These are phyloP conservation scores for Microbotryum violaceum DNA, from an alignment of 1,284 basidiomycete genomes.

Conservation along the genomic window DNA sequence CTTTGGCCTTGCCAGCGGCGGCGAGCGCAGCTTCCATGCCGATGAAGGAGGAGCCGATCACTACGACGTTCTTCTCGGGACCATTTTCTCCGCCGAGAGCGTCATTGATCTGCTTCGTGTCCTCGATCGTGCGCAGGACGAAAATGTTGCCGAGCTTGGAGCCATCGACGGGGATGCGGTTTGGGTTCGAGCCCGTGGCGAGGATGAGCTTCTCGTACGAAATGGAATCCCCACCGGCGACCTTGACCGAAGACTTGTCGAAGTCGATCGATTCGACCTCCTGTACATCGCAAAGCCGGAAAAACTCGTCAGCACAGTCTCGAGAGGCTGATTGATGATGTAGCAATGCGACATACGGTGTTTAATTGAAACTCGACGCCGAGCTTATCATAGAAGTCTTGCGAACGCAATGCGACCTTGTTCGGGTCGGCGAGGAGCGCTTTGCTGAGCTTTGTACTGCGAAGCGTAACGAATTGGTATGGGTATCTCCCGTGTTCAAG, in stretches of 20 bases:
- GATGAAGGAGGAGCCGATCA: slow-evolving; percentile 88
- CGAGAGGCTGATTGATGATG: neutral
- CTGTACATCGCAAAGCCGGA: slow-evolving; percentile 37
- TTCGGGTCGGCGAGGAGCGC: slow-evolving; percentile 66
- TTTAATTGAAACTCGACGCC: slow-evolving; percentile 65
- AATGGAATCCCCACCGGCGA: slow-evolving; percentile 38
- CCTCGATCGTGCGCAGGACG: slow-evolving; percentile 63
- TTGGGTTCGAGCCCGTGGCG: slow-evolving; percentile 43
- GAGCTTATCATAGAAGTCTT: slow-evolving; percentile 72
- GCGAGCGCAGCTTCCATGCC: slow-evolving; percentile 83
- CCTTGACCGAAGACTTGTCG: slow-evolving; percentile 47
- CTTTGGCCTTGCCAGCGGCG: slow-evolving; percentile 56
- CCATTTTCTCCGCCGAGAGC: slow-evolving; percentile 38
- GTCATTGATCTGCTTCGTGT: slow-evolving; percentile 67
- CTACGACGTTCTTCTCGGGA: slow-evolving; percentile 58
- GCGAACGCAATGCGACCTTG: slow-evolving; percentile 60
- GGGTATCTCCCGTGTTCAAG: neutral
- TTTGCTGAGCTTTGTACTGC: slow-evolving; percentile 74
- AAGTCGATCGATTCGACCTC: slow-evolving; percentile 62
- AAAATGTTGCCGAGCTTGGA: slow-evolving; percentile 68
- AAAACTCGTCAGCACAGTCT: neutral
- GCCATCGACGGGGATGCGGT: slow-evolving; percentile 69
- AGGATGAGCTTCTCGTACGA: slow-evolving; percentile 43
- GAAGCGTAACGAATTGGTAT: slow-evolving; percentile 41
- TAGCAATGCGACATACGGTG: slow-evolving; percentile 47